Evolutionary conservation across 805 yeast genomes (phyloP).

Genomic region (Ogataea methanolica): DNA sequence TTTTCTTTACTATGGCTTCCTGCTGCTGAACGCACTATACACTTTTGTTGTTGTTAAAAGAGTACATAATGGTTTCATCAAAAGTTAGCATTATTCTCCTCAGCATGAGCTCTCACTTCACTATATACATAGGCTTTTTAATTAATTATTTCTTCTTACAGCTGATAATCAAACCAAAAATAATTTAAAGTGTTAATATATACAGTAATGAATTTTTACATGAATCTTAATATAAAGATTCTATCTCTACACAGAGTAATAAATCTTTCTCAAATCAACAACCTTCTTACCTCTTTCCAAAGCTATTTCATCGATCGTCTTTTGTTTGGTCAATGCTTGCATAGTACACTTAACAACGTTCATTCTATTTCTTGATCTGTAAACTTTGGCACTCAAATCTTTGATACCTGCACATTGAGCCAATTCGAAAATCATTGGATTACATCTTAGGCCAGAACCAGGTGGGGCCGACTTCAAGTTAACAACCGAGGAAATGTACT

Average conservation of each 20-base stretch:
- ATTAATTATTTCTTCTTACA: not conserved
- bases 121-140: not conserved
- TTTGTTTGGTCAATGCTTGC: constrained; percentile 77
- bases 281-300: constrained; percentile 90
- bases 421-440: constrained; percentile 83
- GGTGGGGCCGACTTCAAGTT: constrained; percentile 83
- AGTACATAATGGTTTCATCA: no score
- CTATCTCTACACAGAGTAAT: constrained; percentile 42
- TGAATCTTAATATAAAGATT: no score
- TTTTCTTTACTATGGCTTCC: not conserved
- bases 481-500: constrained; percentile 82
- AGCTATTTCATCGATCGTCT: constrained; percentile 82
- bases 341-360: constrained; percentile 87
- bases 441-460: constrained; percentile 90
- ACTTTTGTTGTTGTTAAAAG: no score
- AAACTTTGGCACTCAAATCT: constrained; percentile 87
- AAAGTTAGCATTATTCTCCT: no score
- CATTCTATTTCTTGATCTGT: constrained; percentile 91
- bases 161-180: not conserved
- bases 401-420: constrained; percentile 92
- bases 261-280: constrained; percentile 86
- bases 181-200: not conserved
- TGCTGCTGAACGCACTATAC: not conserved
- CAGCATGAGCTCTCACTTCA: no score
- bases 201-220: not conserved